Evolutionary conservation across 2,329 filamentous ascomycete genomes (phyloP).

Genomic region (Curvularia sp.): DNA sequence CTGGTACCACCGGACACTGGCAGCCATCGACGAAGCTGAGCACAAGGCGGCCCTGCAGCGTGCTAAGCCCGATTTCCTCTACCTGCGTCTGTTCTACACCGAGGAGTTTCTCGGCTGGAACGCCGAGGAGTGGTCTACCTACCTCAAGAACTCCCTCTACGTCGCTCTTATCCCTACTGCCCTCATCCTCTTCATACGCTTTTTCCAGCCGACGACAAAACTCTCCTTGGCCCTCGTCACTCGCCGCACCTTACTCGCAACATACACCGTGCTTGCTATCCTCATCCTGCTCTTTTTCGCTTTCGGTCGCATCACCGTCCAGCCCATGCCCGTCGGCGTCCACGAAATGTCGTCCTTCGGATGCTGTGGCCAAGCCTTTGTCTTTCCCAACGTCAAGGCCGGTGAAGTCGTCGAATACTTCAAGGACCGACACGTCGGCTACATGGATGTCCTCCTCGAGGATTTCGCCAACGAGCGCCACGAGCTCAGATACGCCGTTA

Average conservation of each 20-base stretch:
- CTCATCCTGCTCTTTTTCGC: slow-evolving; percentile 50
- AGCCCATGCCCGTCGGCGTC: slow-evolving; percentile 48
- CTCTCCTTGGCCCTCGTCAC: slow-evolving; percentile 29
- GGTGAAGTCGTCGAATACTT: slow-evolving; percentile 41
- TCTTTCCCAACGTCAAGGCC: slow-evolving; percentile 51
- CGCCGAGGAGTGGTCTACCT: slow-evolving; percentile 50
- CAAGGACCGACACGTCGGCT: slow-evolving; percentile 43
- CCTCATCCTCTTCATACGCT: slow-evolving; percentile 38
- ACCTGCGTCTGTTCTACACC: slow-evolving; percentile 57
- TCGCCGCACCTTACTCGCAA: slow-evolving; percentile 28
- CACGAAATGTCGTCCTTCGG: slow-evolving; percentile 52
- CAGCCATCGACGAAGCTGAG: slow-evolving; percentile 47
- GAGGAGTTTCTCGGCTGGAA: slow-evolving; percentile 57
- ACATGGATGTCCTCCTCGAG: slow-evolving; percentile 53
- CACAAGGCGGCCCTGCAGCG: slow-evolving; percentile 32
- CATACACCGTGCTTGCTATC: slow-evolving; percentile 23
- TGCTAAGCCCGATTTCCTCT: slow-evolving; percentile 46
- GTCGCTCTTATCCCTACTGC: slow-evolving; percentile 27
- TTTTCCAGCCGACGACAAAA: slow-evolving; percentile 27
- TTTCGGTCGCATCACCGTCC: slow-evolving; percentile 51
- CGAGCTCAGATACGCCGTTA: slow-evolving; percentile 52
- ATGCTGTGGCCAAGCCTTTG: slow-evolving; percentile 55
- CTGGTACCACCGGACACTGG: slow-evolving; percentile 54
- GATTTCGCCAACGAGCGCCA: slow-evolving; percentile 51
- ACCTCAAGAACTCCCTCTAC: slow-evolving; percentile 46